Percentiles rank a stretch among this genome's conserved stretches.
These are phyloP conservation scores for Coniochaeta prunicola DNA, from an alignment of 2,329 filamentous ascomycete genomes.

Conservation along the genomic window DNA sequence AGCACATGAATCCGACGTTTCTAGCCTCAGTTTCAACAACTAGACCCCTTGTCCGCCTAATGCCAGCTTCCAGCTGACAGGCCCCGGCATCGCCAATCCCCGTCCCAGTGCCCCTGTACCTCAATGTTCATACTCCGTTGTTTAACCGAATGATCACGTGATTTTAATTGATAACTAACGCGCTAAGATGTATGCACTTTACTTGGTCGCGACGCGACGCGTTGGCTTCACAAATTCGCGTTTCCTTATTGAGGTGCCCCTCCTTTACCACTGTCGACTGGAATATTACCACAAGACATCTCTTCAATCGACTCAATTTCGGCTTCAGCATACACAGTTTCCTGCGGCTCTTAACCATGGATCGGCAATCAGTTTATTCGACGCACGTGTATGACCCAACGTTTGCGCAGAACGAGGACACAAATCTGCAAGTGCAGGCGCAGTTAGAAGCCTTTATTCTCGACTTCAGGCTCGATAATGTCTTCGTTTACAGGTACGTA, in stretches of 20 bases:
- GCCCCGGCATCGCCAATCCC: no score
- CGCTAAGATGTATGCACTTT: not conserved
- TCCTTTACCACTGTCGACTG: not conserved
- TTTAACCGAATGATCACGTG: no score
- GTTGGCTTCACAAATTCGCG: not conserved
- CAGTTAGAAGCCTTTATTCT: conserved; percentile 87
- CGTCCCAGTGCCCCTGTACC: no score
- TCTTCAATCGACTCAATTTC: not conserved
- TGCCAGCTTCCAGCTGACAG: not conserved
- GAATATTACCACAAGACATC: not conserved
- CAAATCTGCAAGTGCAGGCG: conserved; percentile 63
- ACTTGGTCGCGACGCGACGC: no score
- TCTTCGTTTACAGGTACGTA: conserved; percentile 67
- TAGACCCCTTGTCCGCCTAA: not conserved
- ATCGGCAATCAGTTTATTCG: conserved; percentile 81
- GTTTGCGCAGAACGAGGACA: conserved; percentile 60
- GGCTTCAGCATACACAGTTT: not conserved
- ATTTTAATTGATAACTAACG: no score
- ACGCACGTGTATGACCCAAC: conserved; percentile 70
- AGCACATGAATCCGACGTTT: not conserved
- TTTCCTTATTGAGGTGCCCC: no score
- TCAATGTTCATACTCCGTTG: not conserved
- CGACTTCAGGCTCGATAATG: conserved; percentile 88
- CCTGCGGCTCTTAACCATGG: conserved; percentile 47
- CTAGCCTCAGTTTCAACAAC: not conserved